Percentiles rank a stretch among this genome's conserved stretches.
These are phyloP conservation scores for Sabuloglossum arenarium DNA, from an alignment of 495 filamentous ascomycete genomes.

Conservation along the genomic window DNA sequence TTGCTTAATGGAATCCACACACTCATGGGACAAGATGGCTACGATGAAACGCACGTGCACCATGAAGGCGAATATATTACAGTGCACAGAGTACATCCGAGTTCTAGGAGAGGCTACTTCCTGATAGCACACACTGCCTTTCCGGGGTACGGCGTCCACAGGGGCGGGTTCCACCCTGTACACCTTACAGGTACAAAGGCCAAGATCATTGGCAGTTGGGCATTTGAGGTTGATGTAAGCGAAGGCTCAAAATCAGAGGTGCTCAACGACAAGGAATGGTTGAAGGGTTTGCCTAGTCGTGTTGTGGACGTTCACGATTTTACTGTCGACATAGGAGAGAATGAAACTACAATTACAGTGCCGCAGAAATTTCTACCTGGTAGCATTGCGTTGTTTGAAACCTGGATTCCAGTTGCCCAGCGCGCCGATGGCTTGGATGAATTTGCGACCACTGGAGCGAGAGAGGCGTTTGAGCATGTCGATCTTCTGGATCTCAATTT, in stretches of 20 bases:
- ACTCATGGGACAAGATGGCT: conserved; percentile 81
- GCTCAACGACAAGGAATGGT: conserved; percentile 41
- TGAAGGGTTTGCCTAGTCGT: conserved; percentile 67
- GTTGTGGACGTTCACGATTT: conserved; percentile 52
- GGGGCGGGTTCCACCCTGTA: conserved; percentile 54
- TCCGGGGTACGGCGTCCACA: conserved; percentile 64
- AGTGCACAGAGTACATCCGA: conserved; percentile 83
- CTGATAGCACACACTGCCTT: conserved; percentile 89
- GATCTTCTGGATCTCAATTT: conserved; percentile 76
- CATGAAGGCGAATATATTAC: conserved; percentile 93
- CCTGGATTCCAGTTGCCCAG: conserved; percentile 72
- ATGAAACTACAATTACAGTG: conserved; percentile 63
- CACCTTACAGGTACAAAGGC: conserved; percentile 52
- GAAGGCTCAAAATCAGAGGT: conserved; percentile 41
- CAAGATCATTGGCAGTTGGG: conserved; percentile 73
- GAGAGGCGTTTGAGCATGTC: conserved; percentile 53
- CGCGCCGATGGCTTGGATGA: conserved; percentile 60
- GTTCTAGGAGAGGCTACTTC: conserved; percentile 79
- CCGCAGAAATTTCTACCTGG: conserved; percentile 70
- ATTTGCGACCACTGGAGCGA: conserved; percentile 62
- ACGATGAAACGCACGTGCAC: conserved; percentile 88
- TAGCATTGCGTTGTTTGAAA: conserved; percentile 87
- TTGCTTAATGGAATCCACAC: conserved; percentile 82
- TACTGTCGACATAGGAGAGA: conserved; percentile 37
- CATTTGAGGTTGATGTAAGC: conserved; percentile 56